Base-by-base conservation (phyloP, 805 yeast genomes). In the Teunomyces barrocoloradensis region DNA sequence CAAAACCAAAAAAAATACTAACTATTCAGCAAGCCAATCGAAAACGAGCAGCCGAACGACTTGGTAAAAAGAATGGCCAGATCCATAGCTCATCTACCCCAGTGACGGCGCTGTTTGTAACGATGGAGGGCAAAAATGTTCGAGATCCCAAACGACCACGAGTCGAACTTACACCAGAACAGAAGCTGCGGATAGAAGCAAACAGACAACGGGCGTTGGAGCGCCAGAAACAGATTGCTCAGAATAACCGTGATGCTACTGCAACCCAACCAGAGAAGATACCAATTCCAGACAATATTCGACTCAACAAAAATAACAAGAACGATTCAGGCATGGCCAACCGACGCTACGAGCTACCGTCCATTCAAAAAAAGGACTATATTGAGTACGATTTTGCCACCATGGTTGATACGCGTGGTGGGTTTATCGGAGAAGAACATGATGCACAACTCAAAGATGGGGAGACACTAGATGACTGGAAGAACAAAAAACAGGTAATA, bases 321-420 rank as follows among this genome's bases (percentile, higher is more conserved):
- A 47, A 51, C 27, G 47, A 50, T 17, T 44, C 53, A 5, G 44
- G 36, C n/a, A 42, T 32, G 37, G 34, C 23, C n/a, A 23, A 28
- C 17, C 12, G 20, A 10, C 15, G 37, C 46, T 59, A 56, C 40
- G 52, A 60, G 42, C 58, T 58, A 17, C 74, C 72, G 5, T 57
- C 69, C 5, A 78, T 86, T 23, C 73, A 76, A 48, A 80, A 77
- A 44, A 72, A 77, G 29, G 90, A 86, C 55, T 87, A 86, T 60
- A 87, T 87, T 27, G 94, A 87, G 50, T 88, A 83, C 64, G 97
- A 94, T 66, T 80, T 94, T 55, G 80, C 97, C 2, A 86, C 89
- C n/a, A 87, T 95, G 89, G 80, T 81, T 52, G 97, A 94, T 57
- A 73, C 86, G 1, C 78, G 79, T 58, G 98, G 97, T 56, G 99